phyloP scores from a whole-genome alignment of 768 basidiomycete genomes.

The Dendrothele bispora region DNA sequence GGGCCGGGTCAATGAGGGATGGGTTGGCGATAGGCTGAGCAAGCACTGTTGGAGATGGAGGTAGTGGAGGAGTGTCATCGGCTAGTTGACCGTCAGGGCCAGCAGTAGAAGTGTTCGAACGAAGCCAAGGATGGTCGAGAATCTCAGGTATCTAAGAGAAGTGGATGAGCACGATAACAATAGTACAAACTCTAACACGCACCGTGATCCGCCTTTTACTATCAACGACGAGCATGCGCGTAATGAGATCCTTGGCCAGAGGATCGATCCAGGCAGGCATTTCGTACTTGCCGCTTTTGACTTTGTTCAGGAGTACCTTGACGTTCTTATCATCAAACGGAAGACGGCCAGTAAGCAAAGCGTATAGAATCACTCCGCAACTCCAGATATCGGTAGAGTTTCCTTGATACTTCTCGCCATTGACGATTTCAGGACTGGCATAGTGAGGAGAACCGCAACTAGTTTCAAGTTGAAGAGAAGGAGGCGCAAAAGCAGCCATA shows the following conservation, averaged over 20 bases:
- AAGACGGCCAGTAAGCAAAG: slow-evolving; percentile 84
- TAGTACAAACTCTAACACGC: slow-evolving; percentile 21
- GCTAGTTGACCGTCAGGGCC: slow-evolving; percentile 15
- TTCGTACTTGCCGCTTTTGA: slow-evolving; percentile 82
- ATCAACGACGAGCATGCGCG: slow-evolving; percentile 88
- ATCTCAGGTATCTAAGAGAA: slow-evolving; percentile 78
- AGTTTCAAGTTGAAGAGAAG: slow-evolving; percentile 83
- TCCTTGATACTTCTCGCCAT: slow-evolving; percentile 85
- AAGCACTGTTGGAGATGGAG: slow-evolving; percentile 67
- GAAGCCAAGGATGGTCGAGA: slow-evolving; percentile 83
- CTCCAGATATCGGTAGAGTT: slow-evolving; percentile 96
- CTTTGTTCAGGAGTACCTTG: slow-evolving; percentile 74
- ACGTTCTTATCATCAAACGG: slow-evolving; percentile 95
- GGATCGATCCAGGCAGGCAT: slow-evolving; percentile 81
- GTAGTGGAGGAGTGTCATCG: slow-evolving; percentile 35
- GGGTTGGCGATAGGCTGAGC: slow-evolving; percentile 70
- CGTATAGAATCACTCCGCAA: slow-evolving; percentile 91
- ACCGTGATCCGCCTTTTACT: slow-evolving; percentile 80
- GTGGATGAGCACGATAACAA: slow-evolving; percentile 1
- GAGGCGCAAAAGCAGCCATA: slow-evolving; percentile 94
- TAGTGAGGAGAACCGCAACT: slow-evolving; percentile 98
- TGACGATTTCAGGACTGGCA: slow-evolving; percentile 94
- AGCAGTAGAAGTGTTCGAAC: slow-evolving; percentile 36
- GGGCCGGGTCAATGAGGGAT: slow-evolving; percentile 71
- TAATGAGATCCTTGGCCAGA: slow-evolving; percentile 81